Conservation (phyloP, 2,329 filamentous ascomycete species). For the Botryosphaeria dothidea region DNA sequence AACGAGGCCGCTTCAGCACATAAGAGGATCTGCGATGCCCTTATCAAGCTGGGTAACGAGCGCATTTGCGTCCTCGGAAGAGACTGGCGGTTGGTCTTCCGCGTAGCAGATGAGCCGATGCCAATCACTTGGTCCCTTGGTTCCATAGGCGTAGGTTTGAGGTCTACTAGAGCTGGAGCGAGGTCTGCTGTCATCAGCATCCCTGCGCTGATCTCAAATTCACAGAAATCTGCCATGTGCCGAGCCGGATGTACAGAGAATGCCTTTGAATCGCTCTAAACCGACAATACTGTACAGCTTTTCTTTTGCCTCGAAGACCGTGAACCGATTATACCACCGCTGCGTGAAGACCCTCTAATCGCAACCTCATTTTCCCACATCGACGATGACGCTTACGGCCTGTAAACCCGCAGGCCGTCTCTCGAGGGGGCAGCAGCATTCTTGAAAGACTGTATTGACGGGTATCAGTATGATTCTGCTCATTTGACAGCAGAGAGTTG, state of each 20-base stretch:
- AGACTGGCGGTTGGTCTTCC: not conserved
- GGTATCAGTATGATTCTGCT: conserved; percentile 1
- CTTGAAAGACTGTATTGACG: conserved; percentile 50
- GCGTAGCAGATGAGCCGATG: not conserved
- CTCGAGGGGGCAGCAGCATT: conserved; percentile 49
- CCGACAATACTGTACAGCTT: conserved; percentile 18
- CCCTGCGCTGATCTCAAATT: conserved; percentile 12
- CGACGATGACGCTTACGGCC: conserved; percentile 36
- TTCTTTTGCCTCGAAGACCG: not conserved
- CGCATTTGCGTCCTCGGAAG: not conserved
- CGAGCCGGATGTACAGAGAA: conserved; percentile 12
- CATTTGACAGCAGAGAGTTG: not conserved
- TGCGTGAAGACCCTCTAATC: not conserved
- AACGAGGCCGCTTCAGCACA: not conserved
- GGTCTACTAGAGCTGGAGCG: not conserved
- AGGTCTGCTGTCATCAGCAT: not conserved
- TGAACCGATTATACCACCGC: not conserved
- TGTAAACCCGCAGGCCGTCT: conserved; percentile 50
- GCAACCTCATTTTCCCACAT: not conserved
- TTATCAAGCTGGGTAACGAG: not conserved
- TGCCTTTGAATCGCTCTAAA: conserved; percentile 17
- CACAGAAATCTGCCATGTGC: conserved; percentile 1
- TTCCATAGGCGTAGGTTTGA: not conserved
- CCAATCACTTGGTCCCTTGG: not conserved
- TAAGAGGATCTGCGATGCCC: not conserved